phyloP scores from a whole-genome alignment of 257 asterid species.

The Primulina eburnea region DNA sequence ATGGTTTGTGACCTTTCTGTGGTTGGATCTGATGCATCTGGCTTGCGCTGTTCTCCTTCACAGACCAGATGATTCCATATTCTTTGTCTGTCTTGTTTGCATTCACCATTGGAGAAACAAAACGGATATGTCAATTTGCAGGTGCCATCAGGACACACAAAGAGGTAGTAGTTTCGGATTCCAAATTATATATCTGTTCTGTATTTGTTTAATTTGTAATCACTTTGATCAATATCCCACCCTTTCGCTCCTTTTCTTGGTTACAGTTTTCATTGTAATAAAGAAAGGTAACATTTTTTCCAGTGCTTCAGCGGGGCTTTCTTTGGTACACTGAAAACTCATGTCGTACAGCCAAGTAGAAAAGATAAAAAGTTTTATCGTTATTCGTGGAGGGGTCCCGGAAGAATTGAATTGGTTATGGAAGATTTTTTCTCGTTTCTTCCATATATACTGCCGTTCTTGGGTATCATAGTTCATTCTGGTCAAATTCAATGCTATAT shows the following conservation, averaged over 20 bases:
- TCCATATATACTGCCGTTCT: neutral
- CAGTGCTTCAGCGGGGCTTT: no score
- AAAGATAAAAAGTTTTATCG: no score
- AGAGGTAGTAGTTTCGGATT: slow-evolving; percentile 29
- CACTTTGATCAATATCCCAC: slow-evolving; percentile 21
- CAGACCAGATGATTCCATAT: slow-evolving; percentile 41
- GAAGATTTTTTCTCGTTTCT: neutral
- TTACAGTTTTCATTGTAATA: slow-evolving; percentile 40
- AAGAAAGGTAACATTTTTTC: no score
- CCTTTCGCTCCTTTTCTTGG: slow-evolving; percentile 13
- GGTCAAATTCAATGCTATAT: neutral
- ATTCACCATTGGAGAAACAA: slow-evolving; percentile 6
- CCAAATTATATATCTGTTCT: neutral
- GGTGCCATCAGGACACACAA: slow-evolving; percentile 7
- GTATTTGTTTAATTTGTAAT: slow-evolving; percentile 10
- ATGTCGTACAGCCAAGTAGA: no score
- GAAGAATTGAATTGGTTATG: no score
- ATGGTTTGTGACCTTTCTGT: slow-evolving; percentile 71
- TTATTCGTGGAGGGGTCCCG: no score
- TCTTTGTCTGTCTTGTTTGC: neutral
- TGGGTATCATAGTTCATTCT: neutral
- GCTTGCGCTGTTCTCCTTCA: slow-evolving; percentile 58
- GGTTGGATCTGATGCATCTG: slow-evolving; percentile 59
- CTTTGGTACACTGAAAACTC: no score
- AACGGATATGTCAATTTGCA: neutral